Percentiles rank a stretch among this genome's conserved stretches.
Evolutionary conservation across 2,329 filamentous ascomycete genomes (phyloP).

Genomic region (Arachnopeziza araneosa): DNA sequence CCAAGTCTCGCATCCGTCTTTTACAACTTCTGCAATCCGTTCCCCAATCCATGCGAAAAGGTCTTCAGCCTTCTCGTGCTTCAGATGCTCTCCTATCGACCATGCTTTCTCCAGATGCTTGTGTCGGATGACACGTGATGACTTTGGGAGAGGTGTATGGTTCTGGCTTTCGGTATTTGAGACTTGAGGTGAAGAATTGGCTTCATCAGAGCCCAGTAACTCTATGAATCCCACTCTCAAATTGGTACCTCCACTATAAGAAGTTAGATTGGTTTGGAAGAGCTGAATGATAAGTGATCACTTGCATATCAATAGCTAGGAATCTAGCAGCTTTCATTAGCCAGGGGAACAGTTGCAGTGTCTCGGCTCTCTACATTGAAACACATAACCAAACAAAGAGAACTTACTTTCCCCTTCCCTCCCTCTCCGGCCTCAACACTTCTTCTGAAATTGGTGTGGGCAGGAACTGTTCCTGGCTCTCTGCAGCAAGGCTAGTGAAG

Average conservation of each 20-base stretch:
- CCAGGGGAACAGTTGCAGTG: not conserved
- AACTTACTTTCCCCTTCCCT: conserved; percentile 43
- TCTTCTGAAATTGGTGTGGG: conserved; percentile 57
- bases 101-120: conserved; percentile 61
- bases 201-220: conserved; percentile 38
- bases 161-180: not conserved
- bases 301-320: conserved; percentile 62
- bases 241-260: conserved; percentile 59
- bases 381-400: conserved; percentile 1
- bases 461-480: conserved; percentile 51
- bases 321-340: conserved; percentile 36
- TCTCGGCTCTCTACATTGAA: not conserved
- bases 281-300: conserved; percentile 8
- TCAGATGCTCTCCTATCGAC: conserved; percentile 68
- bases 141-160: not conserved
- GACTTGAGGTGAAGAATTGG: not conserved
- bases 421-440: conserved; percentile 45
- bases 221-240: conserved; percentile 64
- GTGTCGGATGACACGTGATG: conserved; percentile 29
- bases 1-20: conserved; percentile 45
- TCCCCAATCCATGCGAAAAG: conserved; percentile 78
- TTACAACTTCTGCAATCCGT: conserved; percentile 69
- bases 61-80: conserved; percentile 67
- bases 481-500: conserved; percentile 46
- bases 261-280: conserved; percentile 26